Percentiles rank a stretch among this genome's conserved stretches.
Evolutionary conservation across 305 asterid genomes (phyloP).

Genomic region (Ilex paraguariensis): DNA sequence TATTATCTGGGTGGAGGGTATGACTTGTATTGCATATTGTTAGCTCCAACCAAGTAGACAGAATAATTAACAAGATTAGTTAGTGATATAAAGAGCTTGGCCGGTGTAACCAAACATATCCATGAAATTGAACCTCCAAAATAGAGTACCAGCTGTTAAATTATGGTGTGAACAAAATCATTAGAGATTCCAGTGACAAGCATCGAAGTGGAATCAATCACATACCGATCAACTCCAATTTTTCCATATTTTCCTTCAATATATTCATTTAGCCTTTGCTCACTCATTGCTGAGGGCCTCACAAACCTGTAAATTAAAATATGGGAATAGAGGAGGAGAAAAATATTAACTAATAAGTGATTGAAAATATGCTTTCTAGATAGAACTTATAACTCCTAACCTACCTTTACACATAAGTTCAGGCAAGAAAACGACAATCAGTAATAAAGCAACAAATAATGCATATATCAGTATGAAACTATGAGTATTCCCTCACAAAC

Average conservation of each 20-base stretch:
- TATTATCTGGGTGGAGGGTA: no score
- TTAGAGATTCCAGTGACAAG: neutral
- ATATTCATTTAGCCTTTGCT: slow-evolving; percentile 60
- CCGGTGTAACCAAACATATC: no score
- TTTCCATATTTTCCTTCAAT: slow-evolving; percentile 86
- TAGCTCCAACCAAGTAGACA: no score
- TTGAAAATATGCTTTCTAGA: slow-evolving; percentile 9
- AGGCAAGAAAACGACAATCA: no score
- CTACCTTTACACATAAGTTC: neutral
- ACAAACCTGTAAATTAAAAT: slow-evolving; percentile 63
- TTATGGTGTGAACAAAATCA: no score
- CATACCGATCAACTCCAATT: slow-evolving; percentile 88
- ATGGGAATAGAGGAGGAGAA: slow-evolving; percentile 3
- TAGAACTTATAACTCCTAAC: neutral
- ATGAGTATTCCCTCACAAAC: neutral
- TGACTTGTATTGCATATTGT: no score
- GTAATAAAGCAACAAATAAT: neutral
- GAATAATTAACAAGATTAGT: no score
- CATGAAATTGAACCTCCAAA: no score
- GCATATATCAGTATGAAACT: neutral
- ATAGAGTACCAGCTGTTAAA: no score
- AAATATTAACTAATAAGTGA: neutral
- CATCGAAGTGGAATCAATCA: slow-evolving; percentile 8
- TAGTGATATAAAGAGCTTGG: no score
- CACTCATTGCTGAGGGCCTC: slow-evolving; percentile 81